A percentile compares a stretch with the other conserved stretches of the same genome.
phyloP scores from a whole-genome alignment of 2,329 filamentous ascomycete species.

The Aspergillus aculeatinus region DNA sequence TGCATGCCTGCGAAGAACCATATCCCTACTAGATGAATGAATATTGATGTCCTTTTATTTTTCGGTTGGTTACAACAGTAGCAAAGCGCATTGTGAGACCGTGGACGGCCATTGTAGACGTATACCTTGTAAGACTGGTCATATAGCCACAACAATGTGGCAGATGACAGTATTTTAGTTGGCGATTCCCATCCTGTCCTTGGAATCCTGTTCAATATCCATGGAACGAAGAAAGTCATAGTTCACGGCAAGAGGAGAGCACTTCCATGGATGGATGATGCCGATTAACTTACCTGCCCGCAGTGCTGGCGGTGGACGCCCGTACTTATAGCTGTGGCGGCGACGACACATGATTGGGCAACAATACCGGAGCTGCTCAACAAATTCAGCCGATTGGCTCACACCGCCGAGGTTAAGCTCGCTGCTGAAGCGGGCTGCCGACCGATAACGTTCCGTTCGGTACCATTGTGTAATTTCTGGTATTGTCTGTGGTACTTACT shows the following conservation, averaged over 20 bases:
- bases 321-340: background rate
- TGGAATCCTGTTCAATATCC: too few relatives aligned
- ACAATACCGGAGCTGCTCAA: background rate
- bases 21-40: background rate
- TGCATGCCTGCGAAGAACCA: background rate
- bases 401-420: background rate
- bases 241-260: too few relatives aligned
- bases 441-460: background rate
- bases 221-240: too few relatives aligned
- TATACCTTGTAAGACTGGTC: background rate
- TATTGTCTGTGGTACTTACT: background rate
- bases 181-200: too few relatives aligned
- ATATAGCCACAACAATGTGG: too few relatives aligned
- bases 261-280: too few relatives aligned
- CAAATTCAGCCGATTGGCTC: background rate
- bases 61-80: too few relatives aligned
- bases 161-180: too few relatives aligned
- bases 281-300: too few relatives aligned
- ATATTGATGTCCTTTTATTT: background rate
- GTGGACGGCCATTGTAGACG: too few relatives aligned
- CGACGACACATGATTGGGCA: background rate
- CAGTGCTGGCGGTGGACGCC: too few relatives aligned
- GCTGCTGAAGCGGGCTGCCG: background rate
- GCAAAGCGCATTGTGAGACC: too few relatives aligned
- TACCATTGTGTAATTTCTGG: background rate